phyloP scores from a whole-genome alignment of 2,329 filamentous ascomycete species.

The Penicillium janthinellum region DNA sequence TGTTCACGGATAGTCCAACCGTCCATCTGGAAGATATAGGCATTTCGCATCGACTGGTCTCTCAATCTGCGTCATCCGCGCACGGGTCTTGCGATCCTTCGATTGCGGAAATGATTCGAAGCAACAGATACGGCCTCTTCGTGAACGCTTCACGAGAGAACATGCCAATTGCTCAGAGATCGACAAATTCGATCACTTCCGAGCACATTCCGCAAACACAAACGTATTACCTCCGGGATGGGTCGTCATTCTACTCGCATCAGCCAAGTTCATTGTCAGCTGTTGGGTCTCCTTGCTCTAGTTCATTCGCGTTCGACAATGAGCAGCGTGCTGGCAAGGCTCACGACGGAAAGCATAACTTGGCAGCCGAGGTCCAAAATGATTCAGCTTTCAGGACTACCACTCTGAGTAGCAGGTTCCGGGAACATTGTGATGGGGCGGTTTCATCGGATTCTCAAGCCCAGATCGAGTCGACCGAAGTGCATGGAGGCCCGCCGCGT shows the following conservation, averaged over 20 bases:
- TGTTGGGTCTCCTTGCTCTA: constrained; percentile 3
- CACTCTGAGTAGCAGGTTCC: constrained; percentile 34
- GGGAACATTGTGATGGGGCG: constrained; percentile 32
- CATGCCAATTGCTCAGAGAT: constrained; percentile 2
- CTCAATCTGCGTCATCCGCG: constrained; percentile 25
- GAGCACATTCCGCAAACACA: background rate
- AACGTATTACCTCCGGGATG: constrained; percentile 13
- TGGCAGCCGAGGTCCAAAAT: constrained; percentile 2
- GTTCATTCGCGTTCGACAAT: background rate
- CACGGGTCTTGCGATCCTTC: constrained; percentile 25
- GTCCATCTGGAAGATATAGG: constrained; percentile 33
- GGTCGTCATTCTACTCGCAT: constrained; percentile 33
- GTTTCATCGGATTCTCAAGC: constrained; percentile 3
- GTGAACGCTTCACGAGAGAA: constrained; percentile 19
- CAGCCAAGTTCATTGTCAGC: constrained; percentile 20
- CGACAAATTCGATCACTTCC: constrained; percentile 4
- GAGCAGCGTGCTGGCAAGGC: background rate
- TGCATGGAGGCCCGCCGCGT: constrained; percentile 23
- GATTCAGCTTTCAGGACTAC: constrained; percentile 4
- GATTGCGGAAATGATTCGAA: constrained; percentile 22
- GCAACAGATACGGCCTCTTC: constrained; percentile 13
- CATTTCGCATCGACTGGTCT: constrained; percentile 32
- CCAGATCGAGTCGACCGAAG: constrained; percentile 2
- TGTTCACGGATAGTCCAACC: constrained; percentile 22
- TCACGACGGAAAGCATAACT: constrained; percentile 4